phyloP scores from a whole-genome alignment of 1,284 basidiomycete species.

The Meripilus lineatus region DNA sequence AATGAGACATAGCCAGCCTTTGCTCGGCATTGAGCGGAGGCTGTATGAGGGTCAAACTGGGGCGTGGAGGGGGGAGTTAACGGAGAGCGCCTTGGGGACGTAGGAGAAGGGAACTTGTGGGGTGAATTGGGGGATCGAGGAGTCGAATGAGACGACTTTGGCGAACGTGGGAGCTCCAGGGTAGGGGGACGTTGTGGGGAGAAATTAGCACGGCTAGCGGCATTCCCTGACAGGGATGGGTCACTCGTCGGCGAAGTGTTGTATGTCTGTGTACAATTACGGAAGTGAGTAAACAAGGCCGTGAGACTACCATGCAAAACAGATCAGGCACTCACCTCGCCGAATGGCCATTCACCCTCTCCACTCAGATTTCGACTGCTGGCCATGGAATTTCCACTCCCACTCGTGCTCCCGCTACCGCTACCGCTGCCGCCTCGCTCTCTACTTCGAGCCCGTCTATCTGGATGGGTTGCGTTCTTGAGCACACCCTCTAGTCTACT shows the following conservation, averaged over 20 bases:
- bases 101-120: background rate
- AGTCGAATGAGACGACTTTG: conserved; percentile 2
- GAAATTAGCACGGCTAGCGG: too few relatives aligned
- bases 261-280: too few relatives aligned
- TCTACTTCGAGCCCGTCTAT: conserved; percentile 16
- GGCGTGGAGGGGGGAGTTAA: conserved; percentile 5
- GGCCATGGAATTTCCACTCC: conserved; percentile 26
- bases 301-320: too few relatives aligned
- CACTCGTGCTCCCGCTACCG: conserved; percentile 16
- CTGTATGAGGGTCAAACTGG: conserved; percentile 58
- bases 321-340: conserved; percentile 27
- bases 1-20: conserved; percentile 68
- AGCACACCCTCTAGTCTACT: conserved; percentile 51
- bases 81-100: background rate
- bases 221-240: too few relatives aligned
- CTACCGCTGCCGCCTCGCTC: conserved; percentile 18
- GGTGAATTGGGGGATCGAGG: background rate
- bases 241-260: background rate
- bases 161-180: conserved; percentile 7
- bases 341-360: conserved; percentile 24
- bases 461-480: conserved; percentile 27
- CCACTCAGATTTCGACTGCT: conserved; percentile 28
- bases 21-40: conserved; percentile 48
- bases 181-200: conserved; percentile 12
- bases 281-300: too few relatives aligned